Evolutionary conservation across 495 filamentous ascomycete genomes (phyloP), one percentile per base, ranked within the genome.

Genomic region (Friedmanniomyces simplex): DNA sequence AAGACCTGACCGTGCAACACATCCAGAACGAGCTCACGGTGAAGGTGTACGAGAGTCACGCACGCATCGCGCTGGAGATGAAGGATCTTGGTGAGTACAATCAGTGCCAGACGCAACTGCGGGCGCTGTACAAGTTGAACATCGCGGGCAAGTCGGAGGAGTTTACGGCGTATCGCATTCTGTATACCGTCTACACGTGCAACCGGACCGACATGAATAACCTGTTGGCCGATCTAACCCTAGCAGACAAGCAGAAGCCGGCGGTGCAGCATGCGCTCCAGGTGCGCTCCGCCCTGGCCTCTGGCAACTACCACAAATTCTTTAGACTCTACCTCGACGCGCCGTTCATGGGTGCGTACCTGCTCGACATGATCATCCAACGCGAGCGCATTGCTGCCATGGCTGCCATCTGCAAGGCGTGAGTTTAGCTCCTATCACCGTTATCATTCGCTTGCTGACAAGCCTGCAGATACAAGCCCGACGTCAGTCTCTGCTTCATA

Each of bases 41-140:
- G 52, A 83, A 77, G 58, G 93, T 96, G 48, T 99, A 99, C 71
- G 93, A 99, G 76, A 89, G 91, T 58, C 94, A 99, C 74, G 94
- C 91, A 52, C 84, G 93, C 42, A 97, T 99, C 74, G 93, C 93
- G 59, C 76, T 99, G 69, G 93, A 99, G 77, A 96, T 94, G 80
- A 90, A 86, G 70, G 93, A 99, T 78, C 80, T 96, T 76, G 91
- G 93, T 99, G 93, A 99, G 93, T 99, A 97, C 89, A 99, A 99
- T 78, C 93, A 99, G 81, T 99, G 93, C 72, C 94, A 97, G 77
- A 96, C 93, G 59, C 93, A 97, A 75, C 80, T 99, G 67, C 86
- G 87, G 67, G 87, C 85, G 55, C 77, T 99, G 63, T 96, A 99
- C 71, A 78, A 79, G 69, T 81, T 87, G 72, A 84, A 87, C 61